Evolutionary conservation across 345 rosid genomes (phyloP), one percentile per base, ranked within the genome.

Genomic region (Geranium rotundifolium): DNA sequence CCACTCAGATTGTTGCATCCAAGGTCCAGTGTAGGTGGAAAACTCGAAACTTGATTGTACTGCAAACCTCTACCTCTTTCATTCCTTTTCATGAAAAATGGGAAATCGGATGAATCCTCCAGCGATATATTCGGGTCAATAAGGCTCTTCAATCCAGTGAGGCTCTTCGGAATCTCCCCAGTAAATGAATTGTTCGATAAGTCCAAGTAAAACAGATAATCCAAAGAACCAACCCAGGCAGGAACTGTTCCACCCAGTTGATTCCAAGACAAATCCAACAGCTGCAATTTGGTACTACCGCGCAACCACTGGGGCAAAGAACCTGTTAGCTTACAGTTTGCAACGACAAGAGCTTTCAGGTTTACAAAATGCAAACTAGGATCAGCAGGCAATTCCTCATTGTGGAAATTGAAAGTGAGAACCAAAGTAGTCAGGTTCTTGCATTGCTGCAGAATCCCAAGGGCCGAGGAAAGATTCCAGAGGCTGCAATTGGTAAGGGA

Each of bases 261-360:
- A 58, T 71, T 71, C 74, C 54, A 15, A 14, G 74, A 71, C 17
- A 71, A 58, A 58, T 65, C 74, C 37, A 71, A n/a, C 52, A 61
- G 0, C 56, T 65, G 69, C 62, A 71, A 37, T 20, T 46, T 31
- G 49, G 63, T 60, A 69, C 74, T 54, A 29, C 64, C 56, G 1
- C 27, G 17, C 29, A 71, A 0, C 74, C 74, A 71, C 20, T 5
- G 30, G 8, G 69, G 69, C 54, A 71, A 12, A 0, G 50, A 50
- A 18, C 74, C 74, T 3, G 4, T 71, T 3, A 71, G 62, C 12
- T 7, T 55, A 31, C 66, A 15, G 1, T 15, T 8, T 0, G 55
- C 29, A 8, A 65, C 37, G 17, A 19, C 0, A 14, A 71, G 56
- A 0, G 20, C 65, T 56, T 56, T 5, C 58, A 71, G 60, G 7